Conservation (phyloP, 1,284 basidiomycete species). For the Malassezia restricta region DNA sequence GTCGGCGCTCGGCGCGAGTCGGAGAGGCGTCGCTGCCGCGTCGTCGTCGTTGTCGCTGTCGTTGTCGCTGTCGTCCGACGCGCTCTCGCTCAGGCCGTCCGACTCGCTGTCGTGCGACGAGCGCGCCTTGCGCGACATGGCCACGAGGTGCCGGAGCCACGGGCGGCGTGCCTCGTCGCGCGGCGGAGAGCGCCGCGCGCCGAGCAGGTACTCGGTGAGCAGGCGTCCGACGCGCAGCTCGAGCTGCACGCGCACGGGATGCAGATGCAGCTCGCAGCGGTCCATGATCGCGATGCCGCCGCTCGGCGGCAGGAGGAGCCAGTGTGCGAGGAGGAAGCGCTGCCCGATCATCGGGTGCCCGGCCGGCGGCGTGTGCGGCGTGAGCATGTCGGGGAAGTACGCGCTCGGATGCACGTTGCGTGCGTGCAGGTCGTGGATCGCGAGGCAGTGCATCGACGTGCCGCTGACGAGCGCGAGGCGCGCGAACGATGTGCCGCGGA, state of each 20-base stretch:
- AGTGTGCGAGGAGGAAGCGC: conserved; percentile 32
- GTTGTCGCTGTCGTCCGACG: neutral
- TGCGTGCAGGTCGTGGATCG: conserved; percentile 64
- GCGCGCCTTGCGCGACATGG: neutral
- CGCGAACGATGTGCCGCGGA: conserved; percentile 65
- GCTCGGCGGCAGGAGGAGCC: conserved; percentile 53
- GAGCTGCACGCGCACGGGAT: conserved; percentile 62
- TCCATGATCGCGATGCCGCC: conserved; percentile 87
- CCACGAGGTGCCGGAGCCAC: conserved; percentile 3
- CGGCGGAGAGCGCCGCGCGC: conserved; percentile 34
- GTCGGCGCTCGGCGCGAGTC: conserved; percentile 1
- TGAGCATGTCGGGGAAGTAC: conserved; percentile 75
- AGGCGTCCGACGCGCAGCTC: conserved; percentile 68
- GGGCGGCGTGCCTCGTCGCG: conserved; percentile 19
- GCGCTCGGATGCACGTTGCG: conserved; percentile 77
- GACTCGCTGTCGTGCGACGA: neutral
- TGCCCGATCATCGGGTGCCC: conserved; percentile 33
- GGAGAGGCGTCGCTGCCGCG: neutral
- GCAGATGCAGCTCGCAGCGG: conserved; percentile 65
- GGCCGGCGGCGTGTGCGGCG: conserved; percentile 50
- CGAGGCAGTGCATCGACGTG: conserved; percentile 67
- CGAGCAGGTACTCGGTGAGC: conserved; percentile 77
- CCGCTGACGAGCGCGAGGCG: conserved; percentile 82
- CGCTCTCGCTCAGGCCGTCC: neutral
- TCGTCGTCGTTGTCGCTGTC: conserved; percentile 1